Percentiles rank a stretch among this genome's conserved stretches.
Conservation (phyloP, 306 rosid genomes). For the Rosa persica region DNA sequence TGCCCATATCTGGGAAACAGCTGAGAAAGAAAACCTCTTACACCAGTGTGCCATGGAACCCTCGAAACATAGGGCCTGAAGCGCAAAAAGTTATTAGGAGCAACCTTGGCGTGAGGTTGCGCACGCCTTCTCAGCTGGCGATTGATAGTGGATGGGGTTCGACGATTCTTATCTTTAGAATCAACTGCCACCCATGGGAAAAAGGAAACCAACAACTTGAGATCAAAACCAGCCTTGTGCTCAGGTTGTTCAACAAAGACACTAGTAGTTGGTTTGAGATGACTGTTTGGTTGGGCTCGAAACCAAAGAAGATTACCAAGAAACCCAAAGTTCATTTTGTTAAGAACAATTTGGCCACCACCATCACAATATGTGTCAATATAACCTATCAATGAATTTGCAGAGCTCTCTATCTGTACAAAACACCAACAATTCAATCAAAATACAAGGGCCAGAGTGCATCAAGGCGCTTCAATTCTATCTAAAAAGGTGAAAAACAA, state of each 20-base stretch:
- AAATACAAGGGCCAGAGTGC: too few species aligned
- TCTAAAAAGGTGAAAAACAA: too few species aligned
- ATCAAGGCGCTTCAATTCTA: too few species aligned
- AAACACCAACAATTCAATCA: neutral
- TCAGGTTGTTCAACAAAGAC: slow-evolving; percentile 20
- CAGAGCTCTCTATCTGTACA: slow-evolving; percentile 11
- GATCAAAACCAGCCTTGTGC: slow-evolving; percentile 30
- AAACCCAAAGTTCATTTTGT: slow-evolving; percentile 57
- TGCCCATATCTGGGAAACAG: slow-evolving; percentile 87
- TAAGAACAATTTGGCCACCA: slow-evolving; percentile 24
- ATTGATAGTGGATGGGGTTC: slow-evolving; percentile 63
- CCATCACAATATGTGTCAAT: slow-evolving; percentile 13
- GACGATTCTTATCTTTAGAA: slow-evolving; percentile 30
- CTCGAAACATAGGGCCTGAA: slow-evolving; percentile 85
- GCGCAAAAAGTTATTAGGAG: slow-evolving; percentile 37
- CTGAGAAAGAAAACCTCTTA: slow-evolving; percentile 77
- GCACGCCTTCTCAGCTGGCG: slow-evolving; percentile 55
- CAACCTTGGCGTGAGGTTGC: slow-evolving; percentile 29
- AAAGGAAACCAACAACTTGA: slow-evolving; percentile 44
- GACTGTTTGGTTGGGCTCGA: slow-evolving; percentile 39
- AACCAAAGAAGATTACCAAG: slow-evolving; percentile 47
- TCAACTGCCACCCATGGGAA: slow-evolving; percentile 47
- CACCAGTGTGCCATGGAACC: slow-evolving; percentile 98
- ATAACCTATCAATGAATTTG: slow-evolving; percentile 25
- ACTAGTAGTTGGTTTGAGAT: slow-evolving; percentile 7